phyloP scores from a whole-genome alignment of 116 monocot species.

The Trichopus zeylanicus region DNA sequence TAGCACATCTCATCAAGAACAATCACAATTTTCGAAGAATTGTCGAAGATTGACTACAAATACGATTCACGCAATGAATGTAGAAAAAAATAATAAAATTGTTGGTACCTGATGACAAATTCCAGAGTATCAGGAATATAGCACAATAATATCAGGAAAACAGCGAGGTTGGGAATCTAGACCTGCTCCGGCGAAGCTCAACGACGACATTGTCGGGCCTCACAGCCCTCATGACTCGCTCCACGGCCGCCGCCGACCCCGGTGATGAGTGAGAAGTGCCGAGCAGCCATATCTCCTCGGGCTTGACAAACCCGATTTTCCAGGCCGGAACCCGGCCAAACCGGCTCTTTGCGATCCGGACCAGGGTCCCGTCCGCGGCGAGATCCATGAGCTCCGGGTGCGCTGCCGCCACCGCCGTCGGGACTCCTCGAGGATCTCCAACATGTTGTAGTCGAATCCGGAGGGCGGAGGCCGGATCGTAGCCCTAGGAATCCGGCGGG shows the following conservation, averaged over 20 bases:
- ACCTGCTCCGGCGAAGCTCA: constrained; percentile 94
- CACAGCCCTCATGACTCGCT: constrained; percentile 45
- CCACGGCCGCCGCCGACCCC: constrained; percentile 49
- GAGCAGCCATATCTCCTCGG: constrained; percentile 75
- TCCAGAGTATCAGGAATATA: background rate
- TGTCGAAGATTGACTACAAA: too few relatives aligned
- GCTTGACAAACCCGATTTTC: constrained; percentile 70
- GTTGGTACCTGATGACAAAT: background rate
- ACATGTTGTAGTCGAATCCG: constrained; percentile 60
- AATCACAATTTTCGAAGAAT: too few relatives aligned
- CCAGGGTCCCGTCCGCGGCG: constrained; percentile 53
- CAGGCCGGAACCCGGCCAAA: constrained; percentile 77
- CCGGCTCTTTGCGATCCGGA: constrained; percentile 42
- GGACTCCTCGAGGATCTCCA: constrained; percentile 41
- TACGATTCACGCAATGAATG: too few relatives aligned
- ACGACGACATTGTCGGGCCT: constrained; percentile 83
- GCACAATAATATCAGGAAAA: background rate
- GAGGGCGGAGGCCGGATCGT: constrained; percentile 61
- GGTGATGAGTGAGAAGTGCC: constrained; percentile 81
- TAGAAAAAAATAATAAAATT: background rate
- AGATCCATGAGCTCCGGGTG: constrained; percentile 55
- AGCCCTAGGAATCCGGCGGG: constrained; percentile 3
- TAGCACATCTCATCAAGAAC: too few relatives aligned
- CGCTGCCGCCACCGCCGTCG: constrained; percentile 24
- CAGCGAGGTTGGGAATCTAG: constrained; percentile 11